A percentile compares a stretch with the other conserved stretches of the same genome.
Evolutionary conservation across 2,329 filamentous ascomycete species (phyloP).

Genomic region (Parastagonospora nodorum): DNA sequence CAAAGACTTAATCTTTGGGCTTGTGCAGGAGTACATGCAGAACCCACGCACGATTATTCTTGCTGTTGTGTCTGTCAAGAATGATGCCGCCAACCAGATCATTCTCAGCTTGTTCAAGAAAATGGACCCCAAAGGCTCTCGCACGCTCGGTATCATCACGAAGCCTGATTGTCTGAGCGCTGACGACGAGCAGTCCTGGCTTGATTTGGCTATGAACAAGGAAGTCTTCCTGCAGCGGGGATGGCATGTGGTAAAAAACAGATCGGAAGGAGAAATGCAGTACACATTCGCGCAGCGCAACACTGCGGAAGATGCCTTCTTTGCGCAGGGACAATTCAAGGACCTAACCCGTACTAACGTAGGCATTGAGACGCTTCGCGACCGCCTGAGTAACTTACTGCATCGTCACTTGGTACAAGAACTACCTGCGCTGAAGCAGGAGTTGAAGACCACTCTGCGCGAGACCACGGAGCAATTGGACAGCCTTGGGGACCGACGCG

Average conservation of each 20-base stretch:
- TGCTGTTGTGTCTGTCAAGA: conserved; percentile 46
- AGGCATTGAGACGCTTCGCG: conserved; percentile 56
- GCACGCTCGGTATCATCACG: conserved; percentile 64
- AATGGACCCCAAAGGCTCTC: conserved; percentile 52
- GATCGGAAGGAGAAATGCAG: conserved; percentile 44
- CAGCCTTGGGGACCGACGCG: conserved; percentile 57
- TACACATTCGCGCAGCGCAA: conserved; percentile 49
- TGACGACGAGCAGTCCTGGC: conserved; percentile 49
- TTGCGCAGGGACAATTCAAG: conserved; percentile 34
- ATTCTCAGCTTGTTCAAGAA: conserved; percentile 57
- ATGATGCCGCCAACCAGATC: conserved; percentile 61
- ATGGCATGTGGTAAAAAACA: conserved; percentile 62
- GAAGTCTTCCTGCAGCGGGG: conserved; percentile 51
- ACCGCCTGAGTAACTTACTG: conserved; percentile 58
- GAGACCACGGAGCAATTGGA: conserved; percentile 42
- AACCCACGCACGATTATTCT: conserved; percentile 38
- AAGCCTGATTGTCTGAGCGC: conserved; percentile 56
- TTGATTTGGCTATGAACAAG: conserved; percentile 49
- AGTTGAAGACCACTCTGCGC: conserved; percentile 36
- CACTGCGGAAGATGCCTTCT: conserved; percentile 42
- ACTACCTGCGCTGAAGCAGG: conserved; percentile 40
- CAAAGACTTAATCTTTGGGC: conserved; percentile 23
- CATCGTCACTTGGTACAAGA: conserved; percentile 42
- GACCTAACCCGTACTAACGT: conserved; percentile 37
- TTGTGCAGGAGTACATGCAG: conserved; percentile 34